Conservation (phyloP, 495 filamentous ascomycete genomes). For the Hypoxylon intermedium region DNA sequence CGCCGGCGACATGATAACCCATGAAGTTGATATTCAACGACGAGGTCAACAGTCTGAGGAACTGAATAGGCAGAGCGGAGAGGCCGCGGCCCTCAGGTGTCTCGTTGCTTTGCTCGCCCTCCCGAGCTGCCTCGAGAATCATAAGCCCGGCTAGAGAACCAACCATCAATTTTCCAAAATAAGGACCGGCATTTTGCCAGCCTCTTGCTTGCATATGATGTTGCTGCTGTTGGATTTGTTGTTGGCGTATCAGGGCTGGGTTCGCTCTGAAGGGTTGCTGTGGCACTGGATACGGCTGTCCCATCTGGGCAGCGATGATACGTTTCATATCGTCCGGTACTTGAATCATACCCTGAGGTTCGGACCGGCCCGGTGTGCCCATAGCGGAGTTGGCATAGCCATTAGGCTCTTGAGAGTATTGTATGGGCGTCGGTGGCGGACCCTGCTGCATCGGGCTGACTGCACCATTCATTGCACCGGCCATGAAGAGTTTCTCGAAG, state of each 20-base stretch:
- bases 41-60: constrained; percentile 53
- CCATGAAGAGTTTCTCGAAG: constrained; percentile 72
- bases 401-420: constrained; percentile 53
- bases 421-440: constrained; percentile 53
- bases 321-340: constrained; percentile 80
- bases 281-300: constrained; percentile 55
- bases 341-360: constrained; percentile 73
- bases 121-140: constrained; percentile 78
- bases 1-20: constrained; percentile 54
- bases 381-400: constrained; percentile 44
- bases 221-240: constrained; percentile 57
- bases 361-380: constrained; percentile 39
- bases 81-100: constrained; percentile 72
- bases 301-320: constrained; percentile 61
- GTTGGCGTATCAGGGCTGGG: constrained; percentile 51
- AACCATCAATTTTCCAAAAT: constrained; percentile 81
- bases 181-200: constrained; percentile 53
- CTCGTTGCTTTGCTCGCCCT: constrained; percentile 63
- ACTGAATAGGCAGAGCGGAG: constrained; percentile 67
- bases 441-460: constrained; percentile 53
- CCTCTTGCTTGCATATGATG: constrained; percentile 49
- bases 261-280: constrained; percentile 46
- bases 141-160: constrained; percentile 90
- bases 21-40: constrained; percentile 53
- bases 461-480: constrained; percentile 62